Conservation (phyloP, 2,329 filamentous ascomycete genomes). For the Fonsecaea monophora region DNA sequence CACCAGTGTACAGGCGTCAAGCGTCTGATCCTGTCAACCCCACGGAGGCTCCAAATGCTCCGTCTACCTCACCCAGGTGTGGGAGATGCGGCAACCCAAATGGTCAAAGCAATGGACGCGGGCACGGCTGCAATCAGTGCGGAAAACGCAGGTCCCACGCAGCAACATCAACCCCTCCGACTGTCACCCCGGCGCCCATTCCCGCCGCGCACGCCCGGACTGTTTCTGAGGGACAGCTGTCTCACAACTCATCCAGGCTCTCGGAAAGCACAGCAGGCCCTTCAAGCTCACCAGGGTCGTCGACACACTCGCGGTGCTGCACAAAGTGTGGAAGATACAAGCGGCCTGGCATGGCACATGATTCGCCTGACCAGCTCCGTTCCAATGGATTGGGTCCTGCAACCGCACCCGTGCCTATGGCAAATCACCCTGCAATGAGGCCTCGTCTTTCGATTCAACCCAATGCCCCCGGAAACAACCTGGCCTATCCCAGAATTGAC, state of each 20-base stretch:
- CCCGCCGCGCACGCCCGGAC: constrained; percentile 22
- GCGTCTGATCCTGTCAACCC: constrained; percentile 25
- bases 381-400: constrained; percentile 19
- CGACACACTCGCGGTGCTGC: constrained; percentile 21
- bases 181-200: constrained; percentile 6
- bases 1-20: constrained; percentile 37
- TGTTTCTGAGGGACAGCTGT: constrained; percentile 23
- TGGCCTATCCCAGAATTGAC: constrained; percentile 34
- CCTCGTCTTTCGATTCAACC: constrained; percentile 31
- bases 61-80: constrained; percentile 22
- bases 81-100: constrained; percentile 32
- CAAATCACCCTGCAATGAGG: constrained; percentile 27
- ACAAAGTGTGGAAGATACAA: constrained; percentile 34
- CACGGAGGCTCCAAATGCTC: constrained; percentile 16
- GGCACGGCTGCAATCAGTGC: constrained; percentile 33
- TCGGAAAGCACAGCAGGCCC: constrained; percentile 31
- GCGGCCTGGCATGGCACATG: constrained; percentile 22
- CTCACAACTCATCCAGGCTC: constrained; percentile 23
- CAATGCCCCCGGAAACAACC: constrained; percentile 16
- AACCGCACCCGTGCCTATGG: constrained; percentile 22
- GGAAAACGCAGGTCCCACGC: constrained; percentile 31
- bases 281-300: constrained; percentile 25
- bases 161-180: constrained; percentile 7
- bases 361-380: constrained; percentile 11
- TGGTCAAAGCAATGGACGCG: constrained; percentile 17